Base-by-base conservation (phyloP, 176 grass and related monocot species). In the Phoenix dactylifera region DNA sequence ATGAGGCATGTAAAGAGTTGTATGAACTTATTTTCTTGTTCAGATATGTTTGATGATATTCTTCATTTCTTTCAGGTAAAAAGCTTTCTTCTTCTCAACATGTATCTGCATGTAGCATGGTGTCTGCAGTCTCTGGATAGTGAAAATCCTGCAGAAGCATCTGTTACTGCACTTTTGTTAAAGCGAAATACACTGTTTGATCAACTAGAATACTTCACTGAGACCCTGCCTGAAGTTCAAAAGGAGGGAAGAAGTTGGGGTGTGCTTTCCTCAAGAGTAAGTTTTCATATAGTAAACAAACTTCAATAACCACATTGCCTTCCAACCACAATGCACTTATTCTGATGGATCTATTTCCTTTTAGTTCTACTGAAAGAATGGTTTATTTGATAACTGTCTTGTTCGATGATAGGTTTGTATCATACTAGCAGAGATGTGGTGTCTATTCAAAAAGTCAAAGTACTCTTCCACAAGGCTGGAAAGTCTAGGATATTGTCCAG, bases 21-120 rank as follows among this genome's bases (percentile, higher is more conserved):
- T 26, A 54, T 52, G 15, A 0, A 55, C 18, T 60, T 59, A 26
- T 63, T 15, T 44, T 44, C 14, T 14, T 30, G 29, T 28, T 58
- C 48, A 57, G 10, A 70, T 64, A 59, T 52, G 58, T 50, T 66
- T 58, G 56, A 51, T 79, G 22, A 56, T 61, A 26, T 49, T 44
- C 28, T 22, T 56, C 67, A 49, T 35, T 62, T 66, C 69, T 50
- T 48, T 63, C 64, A 97, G 93, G 93, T 97, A 56, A 97, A 97
- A 76, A 85, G 93, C 70, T 88, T 97, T 80, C 62, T 97, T 57
- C 84, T 97, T 55, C 79, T 92, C 22, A 97, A 97, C 72, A 97
- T 97, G 93, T 78, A 85, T 62, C 81, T 97, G 75, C 79, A 85
- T 78, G 81, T 97, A 63, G 81, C 88, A 54, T 97, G 93, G 93